Evolutionary conservation across 83 land plant species (phyloP), one percentile per base, ranked within the genome.

Genomic region (Larix sibirica): DNA sequence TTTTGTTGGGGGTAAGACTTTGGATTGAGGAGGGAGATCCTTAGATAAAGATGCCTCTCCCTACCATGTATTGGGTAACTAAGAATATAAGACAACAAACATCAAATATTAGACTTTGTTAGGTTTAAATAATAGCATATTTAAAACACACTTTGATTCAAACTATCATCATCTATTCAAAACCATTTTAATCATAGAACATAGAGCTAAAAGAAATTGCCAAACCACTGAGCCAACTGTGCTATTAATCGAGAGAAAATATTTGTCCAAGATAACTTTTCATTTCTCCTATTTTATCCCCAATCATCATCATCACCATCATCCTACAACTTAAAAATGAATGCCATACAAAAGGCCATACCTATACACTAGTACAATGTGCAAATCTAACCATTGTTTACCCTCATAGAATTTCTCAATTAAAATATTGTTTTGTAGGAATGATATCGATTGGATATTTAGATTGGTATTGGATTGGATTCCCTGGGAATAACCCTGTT

Each of bases 171-270:
- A 13, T 14, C 40, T 31, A 68, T 31, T 31, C 21, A 38, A 70
- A 38, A 36, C 23, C 75, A 17, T 7, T 36, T 3, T 36, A 21
- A 20, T 40, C 47, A 36, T 18, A 70, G 47, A 70, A 38, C n/a
- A 70, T 6, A 42, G 5, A 38, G 33, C 2, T 16, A 70, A 70
- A 40, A 70, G 21, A 31, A n/a, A 88, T 83, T 81, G 90, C 97
- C 90, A 83, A 96, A 84, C 97, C 94, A 94, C 60, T 96, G 98
- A 54, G 90, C 91, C 98, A 95, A 96, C 75, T 95, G 93, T 23
- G 90, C 91, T 60, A 96, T 87, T 82, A 96, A 66, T 4, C 90
- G 81, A 17, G 97, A 88, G 79, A 96, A 93, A 31, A 91, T 79
- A 60, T 87, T 76, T 17, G 91, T 85, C 98, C 98, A 96, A 36